Evolutionary conservation across 352 stramenopile genomes (phyloP), one percentile per base, ranked within the genome.

Genomic region (Phytophthora palmivora): DNA sequence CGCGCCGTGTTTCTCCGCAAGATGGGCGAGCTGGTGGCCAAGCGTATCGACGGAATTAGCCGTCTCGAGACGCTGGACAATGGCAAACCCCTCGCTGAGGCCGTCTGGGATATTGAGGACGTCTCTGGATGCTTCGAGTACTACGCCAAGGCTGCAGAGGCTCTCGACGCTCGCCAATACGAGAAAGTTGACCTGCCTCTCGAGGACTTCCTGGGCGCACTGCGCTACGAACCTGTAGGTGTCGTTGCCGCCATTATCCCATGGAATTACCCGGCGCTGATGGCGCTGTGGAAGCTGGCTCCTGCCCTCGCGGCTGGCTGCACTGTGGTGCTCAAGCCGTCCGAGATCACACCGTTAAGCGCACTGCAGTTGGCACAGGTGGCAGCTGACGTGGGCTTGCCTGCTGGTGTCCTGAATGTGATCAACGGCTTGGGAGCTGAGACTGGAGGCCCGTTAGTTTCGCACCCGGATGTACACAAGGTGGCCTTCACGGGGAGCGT

Each of bases 311-410:
- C 91, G 10, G 92, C 91, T 1, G 97, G 97, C 12, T 99, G 96
- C 76, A 98, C 96, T 81, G 64, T 69, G 12, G 64, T 73, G 30
- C 58, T 73, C 11, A 73, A 73, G 18, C 64, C 64, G 0, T 65
- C 91, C 10, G 96, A 98, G 55, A 61, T 98, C 19, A 99, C 97
- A 15, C 97, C 97, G 49, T 58, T 97, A n/a, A 87, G 72, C 7
- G 84, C 84, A n/a, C 62, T 97, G 28, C 75, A 89, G 34, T 59
- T 98, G 16, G 89, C 70, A 0, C 67, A 82, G 9, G 70, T 97
- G 9, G 67, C 69, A 6, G 62, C 50, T 2, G 85, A 96, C 2
- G 85, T 80, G 1, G 88, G 79, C 0, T 54, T 92, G 0, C 84
- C 84, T 2, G 38, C 71, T 0, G 84, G 84, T 12, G 82, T 92